phyloP scores from a whole-genome alignment of 345 rosid species.

The Moricandia arvensis region DNA sequence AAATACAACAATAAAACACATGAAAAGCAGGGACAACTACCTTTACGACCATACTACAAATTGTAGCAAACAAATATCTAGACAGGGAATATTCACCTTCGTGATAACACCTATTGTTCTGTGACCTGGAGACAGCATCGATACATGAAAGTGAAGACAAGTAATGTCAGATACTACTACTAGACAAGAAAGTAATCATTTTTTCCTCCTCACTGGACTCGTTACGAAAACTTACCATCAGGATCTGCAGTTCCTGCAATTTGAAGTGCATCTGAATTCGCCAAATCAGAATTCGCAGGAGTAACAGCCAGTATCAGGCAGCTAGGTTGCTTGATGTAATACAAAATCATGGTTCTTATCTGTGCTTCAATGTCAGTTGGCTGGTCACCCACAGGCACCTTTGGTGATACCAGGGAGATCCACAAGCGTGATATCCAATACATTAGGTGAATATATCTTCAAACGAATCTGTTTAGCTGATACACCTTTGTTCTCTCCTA shows the following conservation, averaged over 20 bases:
- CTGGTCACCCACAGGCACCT: constrained; percentile 79
- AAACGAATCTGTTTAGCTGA: constrained; percentile 57
- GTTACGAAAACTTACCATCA: constrained; percentile 35
- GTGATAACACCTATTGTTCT: constrained; percentile 72
- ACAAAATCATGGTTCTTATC: constrained; percentile 59
- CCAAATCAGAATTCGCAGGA: constrained; percentile 72
- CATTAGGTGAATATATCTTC: constrained; percentile 61
- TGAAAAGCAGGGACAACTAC: neutral
- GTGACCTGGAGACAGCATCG: constrained; percentile 49
- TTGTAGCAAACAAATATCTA: constrained; percentile 8
- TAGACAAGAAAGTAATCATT: neutral
- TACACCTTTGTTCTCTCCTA: constrained; percentile 61
- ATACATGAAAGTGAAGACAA: constrained; percentile 5
- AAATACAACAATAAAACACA: constrained; percentile 15
- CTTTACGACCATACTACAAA: neutral
- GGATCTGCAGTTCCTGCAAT: constrained; percentile 67
- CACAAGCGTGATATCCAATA: constrained; percentile 62
- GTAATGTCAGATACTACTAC: neutral
- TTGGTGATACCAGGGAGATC: constrained; percentile 76
- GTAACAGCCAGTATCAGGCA: constrained; percentile 68
- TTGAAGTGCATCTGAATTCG: constrained; percentile 75
- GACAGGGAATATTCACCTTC: constrained; percentile 45
- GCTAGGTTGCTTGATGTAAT: constrained; percentile 44
- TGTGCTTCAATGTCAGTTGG: constrained; percentile 59
- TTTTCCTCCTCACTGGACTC: too few species aligned